phyloP scores from a whole-genome alignment of 345 rosid genomes.

The Arabis hirsuta region DNA sequence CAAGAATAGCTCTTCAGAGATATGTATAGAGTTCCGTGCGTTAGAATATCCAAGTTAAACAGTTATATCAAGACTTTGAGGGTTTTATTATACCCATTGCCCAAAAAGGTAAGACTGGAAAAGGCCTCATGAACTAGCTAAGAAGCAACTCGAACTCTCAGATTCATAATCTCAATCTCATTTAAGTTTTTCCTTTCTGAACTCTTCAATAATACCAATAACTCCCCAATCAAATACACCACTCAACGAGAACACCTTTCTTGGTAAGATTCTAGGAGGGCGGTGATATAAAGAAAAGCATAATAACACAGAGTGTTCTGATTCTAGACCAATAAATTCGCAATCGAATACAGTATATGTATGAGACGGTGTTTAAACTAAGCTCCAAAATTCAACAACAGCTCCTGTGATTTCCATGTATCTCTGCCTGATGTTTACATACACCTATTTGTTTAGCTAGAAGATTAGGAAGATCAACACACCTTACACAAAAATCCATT shows the following conservation, averaged over 20 bases:
- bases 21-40: not conserved
- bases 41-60: not conserved
- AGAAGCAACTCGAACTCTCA: conserved; percentile 33
- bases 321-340: not conserved
- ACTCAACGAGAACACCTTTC: not conserved
- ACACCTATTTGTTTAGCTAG: not conserved
- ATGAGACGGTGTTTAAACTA: not conserved
- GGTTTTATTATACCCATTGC: conserved; percentile 10
- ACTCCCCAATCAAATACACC: not conserved
- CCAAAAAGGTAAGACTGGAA: conserved; percentile 23
- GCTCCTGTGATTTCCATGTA: not conserved
- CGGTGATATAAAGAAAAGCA: not conserved
- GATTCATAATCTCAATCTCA: conserved; percentile 19
- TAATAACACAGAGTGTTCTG: too few species aligned
- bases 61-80: not conserved
- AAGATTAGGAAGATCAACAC: conserved; percentile 30
- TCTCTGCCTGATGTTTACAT: not conserved
- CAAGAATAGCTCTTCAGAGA: not conserved
- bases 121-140: conserved; percentile 21
- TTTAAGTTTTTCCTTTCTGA: conserved; percentile 58
- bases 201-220: not conserved
- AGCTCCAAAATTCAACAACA: not conserved
- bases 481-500: conserved; percentile 50
- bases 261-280: not conserved
- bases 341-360: not conserved